Percentiles rank a stretch among this genome's conserved stretches.
Conservation (phyloP, 176 grass and related monocot genomes). For the sorghum (Sorghum bicolor) region DNA sequence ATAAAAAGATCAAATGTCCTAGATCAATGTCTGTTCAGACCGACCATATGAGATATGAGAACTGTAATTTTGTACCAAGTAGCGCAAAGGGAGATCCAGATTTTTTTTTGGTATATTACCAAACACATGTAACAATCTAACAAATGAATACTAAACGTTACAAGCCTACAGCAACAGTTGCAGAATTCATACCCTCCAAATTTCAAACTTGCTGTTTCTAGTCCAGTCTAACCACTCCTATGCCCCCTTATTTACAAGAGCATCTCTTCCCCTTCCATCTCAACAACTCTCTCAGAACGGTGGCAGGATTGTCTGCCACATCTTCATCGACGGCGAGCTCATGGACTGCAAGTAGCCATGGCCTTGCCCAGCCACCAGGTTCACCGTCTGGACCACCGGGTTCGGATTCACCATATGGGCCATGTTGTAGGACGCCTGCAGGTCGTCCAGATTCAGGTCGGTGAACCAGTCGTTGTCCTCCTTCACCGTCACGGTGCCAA, state of each 20-base stretch:
- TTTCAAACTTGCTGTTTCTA: conserved; percentile 9
- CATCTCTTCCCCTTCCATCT: not conserved
- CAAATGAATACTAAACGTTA: conserved; percentile 44
- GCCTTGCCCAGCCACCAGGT: conserved; percentile 32
- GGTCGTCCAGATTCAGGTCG: conserved; percentile 45
- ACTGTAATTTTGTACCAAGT: not conserved
- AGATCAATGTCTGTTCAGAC: conserved; percentile 6
- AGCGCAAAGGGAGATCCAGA: not conserved
- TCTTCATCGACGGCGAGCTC: conserved; percentile 45
- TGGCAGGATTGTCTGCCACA: conserved; percentile 49
- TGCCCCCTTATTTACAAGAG: conserved; percentile 39
- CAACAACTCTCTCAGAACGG: conserved; percentile 43
- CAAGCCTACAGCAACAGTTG: conserved; percentile 24
- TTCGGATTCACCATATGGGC: conserved; percentile 29
- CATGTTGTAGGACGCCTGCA: conserved; percentile 44
- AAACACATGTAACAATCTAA: conserved; percentile 31
- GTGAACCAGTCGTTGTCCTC: conserved; percentile 62
- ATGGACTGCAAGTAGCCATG: conserved; percentile 36
- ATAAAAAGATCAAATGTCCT: not conserved
- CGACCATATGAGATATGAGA: not conserved
- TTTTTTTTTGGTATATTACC: conserved; percentile 1
- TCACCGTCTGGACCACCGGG: conserved; percentile 27
- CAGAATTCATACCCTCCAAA: conserved; percentile 23
- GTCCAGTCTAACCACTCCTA: conserved; percentile 8
- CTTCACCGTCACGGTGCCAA: conserved; percentile 36